Base-by-base conservation (phyloP, 139 green algal species). In the Dunaliella primolecta region DNA sequence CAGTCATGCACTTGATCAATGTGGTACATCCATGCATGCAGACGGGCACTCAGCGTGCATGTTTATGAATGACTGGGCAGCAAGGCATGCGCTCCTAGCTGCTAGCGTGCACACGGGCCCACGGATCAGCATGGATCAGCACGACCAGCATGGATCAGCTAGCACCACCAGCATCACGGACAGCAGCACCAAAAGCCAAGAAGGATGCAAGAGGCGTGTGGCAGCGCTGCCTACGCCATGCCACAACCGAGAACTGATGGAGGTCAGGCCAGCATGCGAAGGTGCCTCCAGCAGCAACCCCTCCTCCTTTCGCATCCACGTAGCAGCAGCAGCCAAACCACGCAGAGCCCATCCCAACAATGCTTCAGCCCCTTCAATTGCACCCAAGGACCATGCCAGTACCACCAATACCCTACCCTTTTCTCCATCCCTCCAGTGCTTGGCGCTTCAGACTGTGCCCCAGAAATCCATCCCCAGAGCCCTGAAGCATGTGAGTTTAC, bases 41-140 rank as follows among this genome's bases (percentile, higher is more conserved):
- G 82, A 85, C 36, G 82, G 82, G 27, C 82, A 85, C 29, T 81
- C 82, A 20, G 82, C 82, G 3, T 74, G 38, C 36, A 81, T 81
- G 35, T 85, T 85, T 74, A 72, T 85, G 21, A 81, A 80, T 25
- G 72, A 64, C 36, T 85, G 82, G 82, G 71, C 82, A 56, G 3
- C 46, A 64, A 7, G 46, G 46, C 46, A 64, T 64, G 46, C 46
- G 7, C 71, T 11, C 71, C 71, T 32, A 21, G 71, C 21, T 7
- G 11, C 71, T 21, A 15, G 71, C 71, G 20, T 36, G 75, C 29
- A 2, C 75, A 38, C 2, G 1, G 11, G 30, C 75, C 7, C 7
- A n/a, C n/a, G n/a, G n/a, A n/a, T n/a, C n/a, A n/a, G n/a, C n/a
- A n/a, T n/a, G n/a, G n/a, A n/a, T n/a, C n/a, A n/a, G n/a, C n/a